phyloP scores from a whole-genome alignment of 2,329 filamentous ascomycete genomes.

The Leptographium flavum region DNA sequence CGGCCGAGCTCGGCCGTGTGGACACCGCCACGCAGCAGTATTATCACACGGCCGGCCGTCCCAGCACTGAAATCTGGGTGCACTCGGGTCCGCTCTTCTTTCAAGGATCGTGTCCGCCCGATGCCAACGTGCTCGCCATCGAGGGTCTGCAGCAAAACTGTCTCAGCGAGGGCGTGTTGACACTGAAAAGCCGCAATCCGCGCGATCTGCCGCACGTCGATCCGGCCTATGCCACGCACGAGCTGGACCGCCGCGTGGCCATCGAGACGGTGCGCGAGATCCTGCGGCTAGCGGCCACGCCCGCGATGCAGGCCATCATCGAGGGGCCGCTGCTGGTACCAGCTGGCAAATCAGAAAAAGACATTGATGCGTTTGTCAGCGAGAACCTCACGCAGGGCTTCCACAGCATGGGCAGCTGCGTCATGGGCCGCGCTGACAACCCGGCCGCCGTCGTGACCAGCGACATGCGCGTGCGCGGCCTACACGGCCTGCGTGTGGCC shows the following conservation, averaged over 20 bases:
- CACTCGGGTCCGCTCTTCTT: conserved; percentile 18
- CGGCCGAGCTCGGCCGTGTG: neutral
- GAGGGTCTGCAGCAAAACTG: conserved; percentile 5
- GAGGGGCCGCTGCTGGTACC: neutral
- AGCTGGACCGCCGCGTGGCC: conserved; percentile 3
- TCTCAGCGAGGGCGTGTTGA: conserved; percentile 7
- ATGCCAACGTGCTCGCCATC: conserved; percentile 8
- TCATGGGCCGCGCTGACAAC: conserved; percentile 3
- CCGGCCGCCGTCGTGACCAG: neutral
- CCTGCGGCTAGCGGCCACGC: neutral
- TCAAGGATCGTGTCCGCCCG: conserved; percentile 16
- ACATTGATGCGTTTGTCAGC: neutral
- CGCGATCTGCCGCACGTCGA: conserved; percentile 9
- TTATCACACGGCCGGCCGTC: neutral
- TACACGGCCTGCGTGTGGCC: conserved; percentile 5
- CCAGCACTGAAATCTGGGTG: conserved; percentile 2
- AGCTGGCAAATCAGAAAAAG: neutral
- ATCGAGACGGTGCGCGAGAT: conserved; percentile 3
- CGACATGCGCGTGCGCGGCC: conserved; percentile 3
- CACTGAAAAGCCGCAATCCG: conserved; percentile 5
- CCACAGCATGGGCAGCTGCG: conserved; percentile 4
- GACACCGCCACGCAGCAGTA: neutral
- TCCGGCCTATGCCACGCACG: conserved; percentile 6
- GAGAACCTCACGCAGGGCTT: conserved; percentile 1
- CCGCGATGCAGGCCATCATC: neutral